These are phyloP conservation scores for Glaciozyma antarctica DNA, from an alignment of 768 basidiomycete genomes.

Conservation along the genomic window DNA sequence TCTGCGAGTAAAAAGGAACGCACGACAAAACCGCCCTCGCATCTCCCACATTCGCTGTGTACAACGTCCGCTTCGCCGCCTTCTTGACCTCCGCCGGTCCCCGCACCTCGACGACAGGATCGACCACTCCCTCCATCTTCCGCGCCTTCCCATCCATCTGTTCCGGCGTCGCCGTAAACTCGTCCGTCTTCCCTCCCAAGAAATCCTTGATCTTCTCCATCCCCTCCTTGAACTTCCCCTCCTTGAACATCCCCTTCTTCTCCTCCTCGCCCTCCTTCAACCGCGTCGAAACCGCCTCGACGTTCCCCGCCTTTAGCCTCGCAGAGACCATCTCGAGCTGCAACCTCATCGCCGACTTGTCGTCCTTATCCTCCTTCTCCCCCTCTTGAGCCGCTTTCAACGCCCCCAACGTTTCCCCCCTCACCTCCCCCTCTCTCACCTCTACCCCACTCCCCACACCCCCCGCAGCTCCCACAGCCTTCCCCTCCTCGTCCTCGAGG, in stretches of 20 bases:
- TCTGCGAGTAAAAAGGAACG: constrained; percentile 14
- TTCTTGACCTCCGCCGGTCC: constrained; percentile 27
- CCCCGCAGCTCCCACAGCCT: constrained; percentile 18
- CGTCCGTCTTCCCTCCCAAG: not conserved
- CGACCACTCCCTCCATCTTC: not conserved
- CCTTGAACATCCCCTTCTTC: constrained; percentile 15
- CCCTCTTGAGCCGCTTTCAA: constrained; percentile 6
- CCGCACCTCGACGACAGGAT: constrained; percentile 4
- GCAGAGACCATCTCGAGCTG: not conserved
- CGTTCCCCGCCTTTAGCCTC: not conserved
- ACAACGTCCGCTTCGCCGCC: constrained; percentile 51
- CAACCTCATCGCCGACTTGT: not conserved
- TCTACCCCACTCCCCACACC: constrained; percentile 10
- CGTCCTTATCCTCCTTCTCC: constrained; percentile 3
- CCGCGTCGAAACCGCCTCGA: too few species aligned
- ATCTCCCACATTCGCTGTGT: constrained; percentile 94
- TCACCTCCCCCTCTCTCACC: not conserved
- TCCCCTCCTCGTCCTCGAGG: constrained; percentile 67
- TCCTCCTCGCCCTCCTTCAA: not conserved
- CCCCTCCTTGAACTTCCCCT: not conserved
- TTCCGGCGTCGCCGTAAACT: not conserved
- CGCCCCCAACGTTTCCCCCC: not conserved
- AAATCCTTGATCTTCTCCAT: constrained; percentile 26
- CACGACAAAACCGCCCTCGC: constrained; percentile 82
- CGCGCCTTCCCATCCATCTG: not conserved